Evolutionary conservation across 345 rosid genomes (phyloP), one percentile per base, ranked within the genome.

Genomic region (Salix suchowensis): DNA sequence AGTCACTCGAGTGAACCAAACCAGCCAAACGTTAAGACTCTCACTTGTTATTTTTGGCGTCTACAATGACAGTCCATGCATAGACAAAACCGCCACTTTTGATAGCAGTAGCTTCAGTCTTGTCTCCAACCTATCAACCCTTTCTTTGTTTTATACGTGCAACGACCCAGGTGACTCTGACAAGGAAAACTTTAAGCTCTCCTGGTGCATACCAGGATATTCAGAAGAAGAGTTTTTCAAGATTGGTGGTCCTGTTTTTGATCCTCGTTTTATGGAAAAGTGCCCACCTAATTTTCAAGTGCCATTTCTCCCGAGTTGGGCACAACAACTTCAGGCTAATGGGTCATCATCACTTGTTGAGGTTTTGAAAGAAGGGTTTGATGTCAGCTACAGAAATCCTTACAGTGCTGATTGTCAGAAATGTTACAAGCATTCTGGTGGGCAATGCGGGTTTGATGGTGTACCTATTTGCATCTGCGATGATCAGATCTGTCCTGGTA

Each of bases 361-460:
- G 46, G 84, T 75, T 80, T 62, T 88, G 71, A 85, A 60, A 73
- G 75, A 69, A 15, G 91, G 87, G 61, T 88, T 86, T 37, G 64
- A 32, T 19, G 84, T 78, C 30, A 75, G n/a, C 23, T 81, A 86
- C 67, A 72, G 52, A 0, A 54, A 71, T 74, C 82, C 84, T 8
- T 80, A 75, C 30, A 58, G 32, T 28, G 82, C 73, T 23, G 79
- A 78, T 65, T 86, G 87, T n/a, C 30, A 13, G 0, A 8, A 8
- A 6, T 84, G 89, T 72, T 6, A 0, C 52, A 10, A 30, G 39
- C 61, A 48, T 32, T 75, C 70, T 9, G 80, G 78, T 23, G 79
- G 87, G 21, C 39, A 68, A 15, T 85, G 88, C n/a, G 89, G 87
- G 75, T 84, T 86, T 77, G 86, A 84, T 73, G 23, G 79, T 13